phyloP scores from a whole-genome alignment of 2,329 filamentous ascomycete genomes.

The Arthroderma sp. region DNA sequence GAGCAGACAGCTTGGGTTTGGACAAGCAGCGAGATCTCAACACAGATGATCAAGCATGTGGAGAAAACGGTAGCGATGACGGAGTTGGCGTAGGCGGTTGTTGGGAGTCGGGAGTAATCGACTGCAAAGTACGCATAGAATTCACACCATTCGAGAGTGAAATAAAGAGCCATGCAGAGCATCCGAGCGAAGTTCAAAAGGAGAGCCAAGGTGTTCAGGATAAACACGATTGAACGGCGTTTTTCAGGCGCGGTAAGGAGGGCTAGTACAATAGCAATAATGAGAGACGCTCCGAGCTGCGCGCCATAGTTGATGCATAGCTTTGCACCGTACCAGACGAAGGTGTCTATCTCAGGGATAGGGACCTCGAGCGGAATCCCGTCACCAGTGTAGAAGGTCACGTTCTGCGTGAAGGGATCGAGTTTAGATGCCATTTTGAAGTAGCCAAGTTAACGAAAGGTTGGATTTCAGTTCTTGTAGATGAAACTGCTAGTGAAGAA shows the following conservation, averaged over 20 bases:
- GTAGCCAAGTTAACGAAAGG: no score
- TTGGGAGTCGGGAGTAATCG: constrained; percentile 41
- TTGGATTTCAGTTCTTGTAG: no score
- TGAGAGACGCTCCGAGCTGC: constrained; percentile 55
- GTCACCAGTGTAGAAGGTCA: constrained; percentile 36
- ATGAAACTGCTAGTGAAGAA: no score
- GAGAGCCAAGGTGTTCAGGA: constrained; percentile 52
- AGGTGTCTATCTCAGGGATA: constrained; percentile 33
- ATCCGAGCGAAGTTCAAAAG: constrained; percentile 46
- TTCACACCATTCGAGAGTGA: constrained; percentile 46
- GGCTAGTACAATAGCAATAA: constrained; percentile 53
- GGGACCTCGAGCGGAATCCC: constrained; percentile 29
- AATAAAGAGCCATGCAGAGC: constrained; percentile 36
- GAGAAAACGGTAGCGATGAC: constrained; percentile 38
- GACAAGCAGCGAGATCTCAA: constrained; percentile 47
- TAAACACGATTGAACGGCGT: constrained; percentile 49
- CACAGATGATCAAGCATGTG: constrained; percentile 40
- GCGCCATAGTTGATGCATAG: constrained; percentile 52
- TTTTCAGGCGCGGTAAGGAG: constrained; percentile 54
- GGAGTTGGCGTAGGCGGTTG: constrained; percentile 32
- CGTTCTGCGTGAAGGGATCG: constrained; percentile 39
- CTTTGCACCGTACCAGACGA: constrained; percentile 35
- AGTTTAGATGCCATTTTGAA: constrained; percentile 21
- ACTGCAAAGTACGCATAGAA: constrained; percentile 47
- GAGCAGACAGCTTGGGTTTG: constrained; percentile 52